Evolutionary conservation across 2,329 filamentous ascomycete genomes (phyloP).

Genomic region (Lachnum nothofagi): DNA sequence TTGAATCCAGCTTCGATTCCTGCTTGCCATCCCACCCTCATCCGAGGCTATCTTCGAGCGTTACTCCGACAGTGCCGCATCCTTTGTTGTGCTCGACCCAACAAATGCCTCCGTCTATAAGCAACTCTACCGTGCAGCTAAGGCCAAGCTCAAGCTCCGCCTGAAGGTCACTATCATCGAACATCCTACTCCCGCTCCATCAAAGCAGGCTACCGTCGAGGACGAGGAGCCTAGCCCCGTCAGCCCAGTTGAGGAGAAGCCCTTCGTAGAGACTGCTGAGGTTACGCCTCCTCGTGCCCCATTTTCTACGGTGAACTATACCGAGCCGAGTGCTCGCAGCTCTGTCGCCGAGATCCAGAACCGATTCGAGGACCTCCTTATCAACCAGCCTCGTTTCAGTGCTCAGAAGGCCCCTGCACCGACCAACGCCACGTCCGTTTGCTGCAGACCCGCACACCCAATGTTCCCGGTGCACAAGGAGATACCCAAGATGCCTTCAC

Average conservation of each 20-base stretch:
- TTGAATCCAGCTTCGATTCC: conserved; percentile 57
- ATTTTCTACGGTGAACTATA: conserved; percentile 4
- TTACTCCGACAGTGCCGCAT: conserved; percentile 85
- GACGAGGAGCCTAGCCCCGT: conserved; percentile 37
- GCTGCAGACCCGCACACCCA: conserved; percentile 5
- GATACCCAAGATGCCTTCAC: conserved; percentile 12
- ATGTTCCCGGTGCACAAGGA: conserved; percentile 2
- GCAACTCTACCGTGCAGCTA: conserved; percentile 91
- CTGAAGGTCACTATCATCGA: conserved; percentile 60
- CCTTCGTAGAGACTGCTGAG: conserved; percentile 6
- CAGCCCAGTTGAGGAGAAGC: conserved; percentile 19
- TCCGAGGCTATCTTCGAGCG: conserved; percentile 72
- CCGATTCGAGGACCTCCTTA: conserved; percentile 27
- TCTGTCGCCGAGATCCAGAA: conserved; percentile 28
- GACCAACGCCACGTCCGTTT: conserved; percentile 5
- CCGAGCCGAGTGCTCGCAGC: conserved; percentile 15
- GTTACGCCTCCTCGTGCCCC: conserved; percentile 4
- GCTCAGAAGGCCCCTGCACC: not conserved
- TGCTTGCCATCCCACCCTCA: conserved; percentile 60
- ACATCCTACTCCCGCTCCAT: conserved; percentile 28
- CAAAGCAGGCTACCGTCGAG: conserved; percentile 44
- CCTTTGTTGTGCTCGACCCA: conserved; percentile 74
- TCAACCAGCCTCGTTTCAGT: conserved; percentile 20
- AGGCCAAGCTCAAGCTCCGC: conserved; percentile 96
- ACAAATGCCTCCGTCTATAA: conserved; percentile 83